Conservation (phyloP, 352 stramenopile species). For the Peronospora tabacina region DNA sequence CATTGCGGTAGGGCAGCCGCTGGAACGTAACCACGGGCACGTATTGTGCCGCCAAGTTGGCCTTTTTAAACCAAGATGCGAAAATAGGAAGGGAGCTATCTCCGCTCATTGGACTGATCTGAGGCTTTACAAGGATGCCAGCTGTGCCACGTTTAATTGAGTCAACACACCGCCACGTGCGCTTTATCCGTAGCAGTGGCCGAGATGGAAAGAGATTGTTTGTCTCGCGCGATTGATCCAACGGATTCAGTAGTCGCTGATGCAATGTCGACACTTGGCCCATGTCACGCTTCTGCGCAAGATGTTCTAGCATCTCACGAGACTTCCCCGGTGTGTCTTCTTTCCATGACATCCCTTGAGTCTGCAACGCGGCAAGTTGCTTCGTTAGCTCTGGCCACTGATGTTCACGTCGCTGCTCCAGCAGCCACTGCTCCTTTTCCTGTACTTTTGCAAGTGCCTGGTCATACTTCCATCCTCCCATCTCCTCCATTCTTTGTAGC, state of each 20-base stretch:
- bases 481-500: conserved; percentile 53
- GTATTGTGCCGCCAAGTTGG: conserved; percentile 67
- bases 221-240: conserved; percentile 57
- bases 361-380: conserved; percentile 31
- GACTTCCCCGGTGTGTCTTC: conserved; percentile 11
- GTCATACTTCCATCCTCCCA: conserved; percentile 71
- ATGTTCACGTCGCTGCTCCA: conserved; percentile 46
- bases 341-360: conserved; percentile 5
- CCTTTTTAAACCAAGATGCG: conserved; percentile 83
- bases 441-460: conserved; percentile 42
- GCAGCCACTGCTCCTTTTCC: conserved; percentile 53
- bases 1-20: conserved; percentile 35
- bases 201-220: conserved; percentile 47
- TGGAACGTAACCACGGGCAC: conserved; percentile 72
- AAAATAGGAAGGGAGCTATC: conserved; percentile 77
- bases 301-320: conserved; percentile 17
- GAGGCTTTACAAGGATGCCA: conserved; percentile 85
- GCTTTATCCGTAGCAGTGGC: conserved; percentile 70
- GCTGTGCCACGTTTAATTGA: conserved; percentile 65
- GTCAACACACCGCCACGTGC: conserved; percentile 79
- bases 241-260: conserved; percentile 52
- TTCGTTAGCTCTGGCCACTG: conserved; percentile 49
- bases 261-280: conserved; percentile 41
- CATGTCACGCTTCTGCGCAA: conserved; percentile 39
- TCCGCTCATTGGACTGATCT: conserved; percentile 87